These are phyloP conservation scores for Tephrocybe sp. DNA, from an alignment of 768 basidiomycete species.

Conservation along the genomic window DNA sequence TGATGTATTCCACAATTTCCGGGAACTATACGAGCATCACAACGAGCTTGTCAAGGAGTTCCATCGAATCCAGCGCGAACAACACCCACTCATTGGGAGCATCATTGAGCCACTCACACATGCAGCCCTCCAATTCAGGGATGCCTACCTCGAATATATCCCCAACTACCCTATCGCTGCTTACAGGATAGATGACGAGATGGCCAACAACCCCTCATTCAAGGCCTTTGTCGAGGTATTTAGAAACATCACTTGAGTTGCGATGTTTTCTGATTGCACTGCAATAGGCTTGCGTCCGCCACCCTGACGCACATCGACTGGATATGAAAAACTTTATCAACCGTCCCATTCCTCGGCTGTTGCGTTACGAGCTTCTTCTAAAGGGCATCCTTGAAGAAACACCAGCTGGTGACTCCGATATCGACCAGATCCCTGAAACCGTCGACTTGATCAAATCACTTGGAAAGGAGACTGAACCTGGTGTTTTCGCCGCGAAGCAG, in stretches of 20 bases:
- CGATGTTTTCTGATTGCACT: conserved; percentile 19
- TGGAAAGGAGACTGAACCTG: conserved; percentile 86
- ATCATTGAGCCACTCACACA: conserved; percentile 86
- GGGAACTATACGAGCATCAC: conserved; percentile 74
- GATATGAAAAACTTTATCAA: conserved; percentile 95
- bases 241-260: conserved; percentile 1
- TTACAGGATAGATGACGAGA: conserved; percentile 85
- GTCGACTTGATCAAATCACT: conserved; percentile 85
- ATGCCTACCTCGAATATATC: conserved; percentile 91
- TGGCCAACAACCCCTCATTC: conserved; percentile 79
- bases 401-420: conserved; percentile 74
- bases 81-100: conserved; percentile 76
- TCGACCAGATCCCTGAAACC: conserved; percentile 78
- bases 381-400: conserved; percentile 80
- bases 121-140: conserved; percentile 89
- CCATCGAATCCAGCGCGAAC: conserved; percentile 84
- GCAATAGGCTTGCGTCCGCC: conserved; percentile 48
- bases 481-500: conserved; percentile 80
- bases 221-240: conserved; percentile 81
- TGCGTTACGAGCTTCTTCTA: conserved; percentile 86
- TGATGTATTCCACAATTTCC: conserved; percentile 89
- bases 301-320: conserved; percentile 75
- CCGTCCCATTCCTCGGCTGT: conserved; percentile 85
- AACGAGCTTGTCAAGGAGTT: conserved; percentile 75
- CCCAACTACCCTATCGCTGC: conserved; percentile 93